Evolutionary conservation across 768 basidiomycete species (phyloP), one percentile per base, ranked within the genome.

Genomic region (Dendrothele bispora): DNA sequence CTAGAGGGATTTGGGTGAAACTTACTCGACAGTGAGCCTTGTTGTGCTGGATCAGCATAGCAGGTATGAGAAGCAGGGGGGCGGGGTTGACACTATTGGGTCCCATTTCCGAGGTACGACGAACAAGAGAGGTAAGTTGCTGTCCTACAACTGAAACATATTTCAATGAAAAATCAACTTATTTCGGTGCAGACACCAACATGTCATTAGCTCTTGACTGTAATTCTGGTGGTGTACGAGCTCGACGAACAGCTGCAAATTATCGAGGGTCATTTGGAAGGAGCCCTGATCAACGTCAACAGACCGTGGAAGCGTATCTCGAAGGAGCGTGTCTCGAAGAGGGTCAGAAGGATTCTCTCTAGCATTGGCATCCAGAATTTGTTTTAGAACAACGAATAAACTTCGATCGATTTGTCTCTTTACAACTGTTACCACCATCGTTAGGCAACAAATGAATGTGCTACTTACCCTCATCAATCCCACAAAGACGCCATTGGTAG

Each of bases 1-100:
- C 21, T 25, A 26, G 39, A 18, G 46, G 43, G 22, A 18, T 25
- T 34, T 50, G 40, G 21, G 29, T 43, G 28, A 26, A 35, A 61
- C 70, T 47, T 50, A 86, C 87, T 49, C 79, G 71, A 56, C 72
- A 74, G 37, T 78, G 70, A 18, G 72, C 63, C 60, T 80, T 82
- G 64, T 87, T 85, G 56, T 82, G 73, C 47, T 81, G 73, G 12
- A 86, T 66, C 25, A 89, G 67, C 12, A 69, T 68, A 3, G 78
- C 67, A 0, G 74, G 67, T 42, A 85, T 76, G 3, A 61, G 40
- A 15, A 90, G 55, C 8, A 88, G 57, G 4, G 84, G 72, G 7
- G 80, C 79, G 4, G 82, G 73, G 57, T 88, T 78, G 46, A 82
- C 38, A 4, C 28, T 70, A 11, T 70, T 71, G 17, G 74, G 62